Percentiles rank a stretch among this genome's conserved stretches.
These are phyloP conservation scores for Oropetium thomaeum DNA, from an alignment of 176 grass and related monocot species.

Conservation along the genomic window DNA sequence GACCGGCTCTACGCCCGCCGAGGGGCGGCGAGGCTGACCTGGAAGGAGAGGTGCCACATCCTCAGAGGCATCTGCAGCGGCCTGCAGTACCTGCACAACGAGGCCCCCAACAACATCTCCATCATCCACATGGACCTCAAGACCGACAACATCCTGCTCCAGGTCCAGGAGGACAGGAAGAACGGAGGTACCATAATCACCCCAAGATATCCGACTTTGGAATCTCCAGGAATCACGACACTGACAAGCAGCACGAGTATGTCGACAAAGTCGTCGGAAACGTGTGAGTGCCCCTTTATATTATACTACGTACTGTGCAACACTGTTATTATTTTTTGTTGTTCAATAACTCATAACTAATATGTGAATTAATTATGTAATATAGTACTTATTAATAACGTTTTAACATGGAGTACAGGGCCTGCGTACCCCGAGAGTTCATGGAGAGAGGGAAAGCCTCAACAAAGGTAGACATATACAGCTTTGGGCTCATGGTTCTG, in stretches of 20 bases:
- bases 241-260: background rate
- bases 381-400: no score
- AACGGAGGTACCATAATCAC: background rate
- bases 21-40: background rate
- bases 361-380: no score
- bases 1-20: background rate
- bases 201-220: conserved; percentile 4
- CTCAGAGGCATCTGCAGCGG: background rate
- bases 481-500: background rate
- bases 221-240: background rate
- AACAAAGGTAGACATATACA: background rate
- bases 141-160: background rate
- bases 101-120: background rate
- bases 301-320: no score
- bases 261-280: background rate
- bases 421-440: background rate
- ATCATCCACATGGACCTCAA: conserved; percentile 21
- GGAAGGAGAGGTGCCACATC: background rate
- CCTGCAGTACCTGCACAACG: conserved; percentile 11
- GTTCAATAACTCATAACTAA: no score
- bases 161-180: background rate
- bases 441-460: background rate
- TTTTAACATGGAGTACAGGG: background rate
- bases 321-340: no score
- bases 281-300: background rate